Percentiles rank a stretch among this genome's conserved stretches.
These are phyloP conservation scores for Peniophora sp. DNA, from an alignment of 1,284 basidiomycete species.

Conservation along the genomic window DNA sequence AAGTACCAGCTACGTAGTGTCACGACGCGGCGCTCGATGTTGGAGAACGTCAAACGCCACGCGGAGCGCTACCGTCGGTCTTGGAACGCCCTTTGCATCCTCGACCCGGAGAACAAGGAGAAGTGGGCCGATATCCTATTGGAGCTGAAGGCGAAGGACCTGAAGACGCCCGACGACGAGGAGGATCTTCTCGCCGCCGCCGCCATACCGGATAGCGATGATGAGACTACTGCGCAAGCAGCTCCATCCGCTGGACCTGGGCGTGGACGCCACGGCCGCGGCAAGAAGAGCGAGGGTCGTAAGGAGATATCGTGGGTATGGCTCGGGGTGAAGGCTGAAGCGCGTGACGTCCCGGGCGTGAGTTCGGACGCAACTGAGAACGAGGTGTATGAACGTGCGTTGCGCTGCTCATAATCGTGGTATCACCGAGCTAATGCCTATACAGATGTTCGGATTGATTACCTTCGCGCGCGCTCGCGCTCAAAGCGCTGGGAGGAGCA, in stretches of 20 bases:
- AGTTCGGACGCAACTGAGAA: neutral
- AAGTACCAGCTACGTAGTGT: neutral
- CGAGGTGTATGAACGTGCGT: conserved; percentile 1
- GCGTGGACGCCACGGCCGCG: too few species aligned
- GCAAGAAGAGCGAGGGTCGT: neutral
- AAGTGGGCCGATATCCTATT: neutral
- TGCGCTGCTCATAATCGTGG: too few species aligned
- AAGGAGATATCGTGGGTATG: neutral
- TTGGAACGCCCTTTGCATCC: neutral
- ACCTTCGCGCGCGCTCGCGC: neutral
- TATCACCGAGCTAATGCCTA: neutral
- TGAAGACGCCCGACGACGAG: neutral
- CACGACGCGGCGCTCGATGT: neutral
- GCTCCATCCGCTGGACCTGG: too few species aligned
- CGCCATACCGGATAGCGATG: too few species aligned
- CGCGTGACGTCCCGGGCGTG: neutral
- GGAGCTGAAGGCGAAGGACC: neutral
- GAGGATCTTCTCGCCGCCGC: neutral
- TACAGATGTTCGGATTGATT: neutral
- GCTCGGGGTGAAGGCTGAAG: neutral
- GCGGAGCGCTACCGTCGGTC: neutral
- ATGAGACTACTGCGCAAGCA: too few species aligned
- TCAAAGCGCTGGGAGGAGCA: neutral
- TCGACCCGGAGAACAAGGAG: neutral
- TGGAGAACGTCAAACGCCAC: neutral